Base-by-base conservation (phyloP, 2,329 filamentous ascomycete genomes). In the Gnomoniopsis smithogilvyi region DNA sequence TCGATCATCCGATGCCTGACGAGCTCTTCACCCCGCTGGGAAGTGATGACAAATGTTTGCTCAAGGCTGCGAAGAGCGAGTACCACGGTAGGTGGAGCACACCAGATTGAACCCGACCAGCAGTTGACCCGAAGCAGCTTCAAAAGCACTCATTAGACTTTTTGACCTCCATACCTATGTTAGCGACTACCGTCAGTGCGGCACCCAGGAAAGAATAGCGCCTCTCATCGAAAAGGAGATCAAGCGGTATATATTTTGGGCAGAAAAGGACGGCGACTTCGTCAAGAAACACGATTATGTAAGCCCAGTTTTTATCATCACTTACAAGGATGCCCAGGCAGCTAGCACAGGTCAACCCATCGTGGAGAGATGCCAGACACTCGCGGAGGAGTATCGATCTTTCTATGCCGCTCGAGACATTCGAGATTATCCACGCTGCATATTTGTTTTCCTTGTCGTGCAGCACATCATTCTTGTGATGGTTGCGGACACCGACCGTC, bases 361-460 rank as follows among this genome's bases (percentile, higher is more conserved):
- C 21, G 52, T 54, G 41, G 49, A 41, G 19, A 52, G 46, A 49
- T 62, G 60, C 24, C 60, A 59, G 34, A 15, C 22, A 30, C 21
- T 53, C 36, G 54, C 55, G 19, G 62, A 64, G 19, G 56, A 67
- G 1, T 70, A 51, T 54, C 62, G 34, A 26, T 51, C 19, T 24
- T 43, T 26, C 36, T 51, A 38, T 58, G 52, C 19, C 46, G 52
- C 15, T 60, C 59, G 33, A 19, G 62, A 51, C 47, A 61, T 15
- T 57, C 63, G 21, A 30, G 33, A 56, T 15, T 61, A 61, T 45
- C 69, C 70, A 0, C 69, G 72, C 6, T 65, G 72, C 11, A 64
- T 74, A n/a, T 74, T 69, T 58, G 68, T 66, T 7, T 72, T 84
- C 74, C 65, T 82, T 72, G 65, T 85, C 73, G 45, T 74, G 72